These are phyloP conservation scores for Trapa bicornis DNA, from an alignment of 345 rosid species.

Conservation along the genomic window DNA sequence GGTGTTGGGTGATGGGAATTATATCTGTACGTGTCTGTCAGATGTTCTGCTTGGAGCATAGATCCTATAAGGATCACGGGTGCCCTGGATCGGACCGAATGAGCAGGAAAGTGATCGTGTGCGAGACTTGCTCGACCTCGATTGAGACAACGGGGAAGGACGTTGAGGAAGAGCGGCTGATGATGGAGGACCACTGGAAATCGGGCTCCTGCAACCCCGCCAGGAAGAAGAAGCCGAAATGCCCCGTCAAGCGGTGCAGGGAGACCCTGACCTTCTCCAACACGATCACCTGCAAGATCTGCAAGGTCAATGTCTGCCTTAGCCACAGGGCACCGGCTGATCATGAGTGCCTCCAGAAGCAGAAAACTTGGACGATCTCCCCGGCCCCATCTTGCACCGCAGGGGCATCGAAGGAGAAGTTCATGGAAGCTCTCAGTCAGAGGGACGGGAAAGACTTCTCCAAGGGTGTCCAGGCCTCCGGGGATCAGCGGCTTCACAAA, in stretches of 20 bases:
- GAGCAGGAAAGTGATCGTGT: constrained; percentile 58
- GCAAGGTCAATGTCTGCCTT: constrained; percentile 56
- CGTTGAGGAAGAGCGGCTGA: constrained; percentile 25
- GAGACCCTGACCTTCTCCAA: constrained; percentile 58
- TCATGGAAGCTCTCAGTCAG: constrained; percentile 39
- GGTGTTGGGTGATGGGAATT: background rate
- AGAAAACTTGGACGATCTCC: constrained; percentile 1
- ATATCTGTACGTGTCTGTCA: background rate
- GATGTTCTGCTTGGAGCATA: constrained; percentile 72
- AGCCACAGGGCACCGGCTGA: constrained; percentile 69
- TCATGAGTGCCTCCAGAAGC: constrained; percentile 33
- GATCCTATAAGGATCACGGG: constrained; percentile 51
- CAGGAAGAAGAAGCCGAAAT: constrained; percentile 51
- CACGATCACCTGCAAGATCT: constrained; percentile 53
- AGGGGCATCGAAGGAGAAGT: constrained; percentile 34
- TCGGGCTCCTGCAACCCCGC: constrained; percentile 53
- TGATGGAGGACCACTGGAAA: constrained; percentile 40
- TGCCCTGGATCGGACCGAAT: constrained; percentile 48
- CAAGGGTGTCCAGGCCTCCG: constrained; percentile 12
- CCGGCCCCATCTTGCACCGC: background rate
- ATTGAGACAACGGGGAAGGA: constrained; percentile 51
- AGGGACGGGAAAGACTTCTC: constrained; percentile 45
- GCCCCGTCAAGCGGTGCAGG: constrained; percentile 59
- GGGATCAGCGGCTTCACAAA: constrained; percentile 14
- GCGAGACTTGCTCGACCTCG: constrained; percentile 51